Evolutionary conservation across 1,284 basidiomycete species (phyloP), one percentile per base, ranked within the genome.

Genomic region (Ganoderma boninense): DNA sequence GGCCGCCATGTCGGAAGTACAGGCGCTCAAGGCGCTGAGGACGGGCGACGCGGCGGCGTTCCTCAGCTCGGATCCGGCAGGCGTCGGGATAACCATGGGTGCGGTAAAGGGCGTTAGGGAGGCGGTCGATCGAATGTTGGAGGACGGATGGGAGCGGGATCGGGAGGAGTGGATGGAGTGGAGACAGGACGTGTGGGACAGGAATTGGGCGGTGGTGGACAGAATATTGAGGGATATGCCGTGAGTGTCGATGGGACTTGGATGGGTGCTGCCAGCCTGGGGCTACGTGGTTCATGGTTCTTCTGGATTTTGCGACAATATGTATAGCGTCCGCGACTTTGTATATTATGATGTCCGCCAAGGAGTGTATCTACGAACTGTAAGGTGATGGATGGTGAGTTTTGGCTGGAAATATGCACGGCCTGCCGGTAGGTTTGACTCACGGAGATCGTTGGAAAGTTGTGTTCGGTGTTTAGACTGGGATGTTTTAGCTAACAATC

Each of bases 1-100:
- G 43, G 78, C 81, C 2, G 82, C 79, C 11, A 79, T 83, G 78
- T 76, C 79, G 32, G 82, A 83, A 67, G 76, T 84, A 40, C 78
- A 76, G 32, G 81, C 80, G 8, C 66, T 83, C 56, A 79, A 78
- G 62, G 82, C 80, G 18, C 75, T 84, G 23, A 79, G 82, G 26
- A 78, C 75, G 6, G 73, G 78, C 32, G 68, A 75, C 60, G 67
- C 69, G 10, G 68, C 70, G 4, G 64, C 69, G 23, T 76, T 76
- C 62, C 68, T 77, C 23, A 64, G 69, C 16, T 72, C 73, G 11
- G 75, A 74, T 60, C 73, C 73, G 0, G 70, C 69, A 4, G 68
- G 64, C 8, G 68, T 64, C 2, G 76, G 74, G 5, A 46, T 65
- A 18, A 42, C 67, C 13, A 68, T 76, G 66, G 68, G 69, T 16